phyloP scores from a whole-genome alignment of 306 rosid genomes.

The Acacia confusa region DNA sequence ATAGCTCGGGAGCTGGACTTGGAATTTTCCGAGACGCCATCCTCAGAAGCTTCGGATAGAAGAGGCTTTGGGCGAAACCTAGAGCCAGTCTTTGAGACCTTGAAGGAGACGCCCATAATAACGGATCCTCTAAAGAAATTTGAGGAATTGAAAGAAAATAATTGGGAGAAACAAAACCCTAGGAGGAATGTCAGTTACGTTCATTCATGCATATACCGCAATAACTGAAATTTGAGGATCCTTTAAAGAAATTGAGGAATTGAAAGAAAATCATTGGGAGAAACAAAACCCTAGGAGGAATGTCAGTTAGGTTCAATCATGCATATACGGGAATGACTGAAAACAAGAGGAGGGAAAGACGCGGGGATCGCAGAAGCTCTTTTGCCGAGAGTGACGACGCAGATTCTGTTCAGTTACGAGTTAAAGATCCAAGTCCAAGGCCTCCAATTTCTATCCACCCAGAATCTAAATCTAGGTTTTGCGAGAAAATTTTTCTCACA shows the following conservation, averaged over 20 bases:
- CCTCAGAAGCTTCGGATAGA: conserved; percentile 21
- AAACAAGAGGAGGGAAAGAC: not conserved
- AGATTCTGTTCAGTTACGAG: not conserved
- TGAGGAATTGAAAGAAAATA: not conserved
- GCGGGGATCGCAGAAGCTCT: not conserved
- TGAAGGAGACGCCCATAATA: conserved; percentile 57
- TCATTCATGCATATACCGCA: not conserved
- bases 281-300: conserved; percentile 45
- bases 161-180: conserved; percentile 39
- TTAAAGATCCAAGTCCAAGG: not conserved
- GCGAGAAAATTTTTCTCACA: too few species aligned
- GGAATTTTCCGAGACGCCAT: conserved; percentile 32
- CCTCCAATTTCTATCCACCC: too few species aligned
- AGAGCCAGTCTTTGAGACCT: conserved; percentile 48
- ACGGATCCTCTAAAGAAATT: not conserved
- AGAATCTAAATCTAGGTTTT: too few species aligned
- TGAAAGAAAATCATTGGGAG: not conserved
- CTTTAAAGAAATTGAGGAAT: not conserved
- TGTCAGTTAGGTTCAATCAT: not conserved
- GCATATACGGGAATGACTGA: not conserved
- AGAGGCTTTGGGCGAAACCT: conserved; percentile 45
- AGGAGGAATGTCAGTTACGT: conserved; percentile 10
- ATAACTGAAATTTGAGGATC: conserved; percentile 17
- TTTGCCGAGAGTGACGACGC: not conserved
- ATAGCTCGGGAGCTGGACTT: conserved; percentile 4